phyloP scores from a whole-genome alignment of 2,329 filamentous ascomycete genomes.

The Scorias spongiosa region DNA sequence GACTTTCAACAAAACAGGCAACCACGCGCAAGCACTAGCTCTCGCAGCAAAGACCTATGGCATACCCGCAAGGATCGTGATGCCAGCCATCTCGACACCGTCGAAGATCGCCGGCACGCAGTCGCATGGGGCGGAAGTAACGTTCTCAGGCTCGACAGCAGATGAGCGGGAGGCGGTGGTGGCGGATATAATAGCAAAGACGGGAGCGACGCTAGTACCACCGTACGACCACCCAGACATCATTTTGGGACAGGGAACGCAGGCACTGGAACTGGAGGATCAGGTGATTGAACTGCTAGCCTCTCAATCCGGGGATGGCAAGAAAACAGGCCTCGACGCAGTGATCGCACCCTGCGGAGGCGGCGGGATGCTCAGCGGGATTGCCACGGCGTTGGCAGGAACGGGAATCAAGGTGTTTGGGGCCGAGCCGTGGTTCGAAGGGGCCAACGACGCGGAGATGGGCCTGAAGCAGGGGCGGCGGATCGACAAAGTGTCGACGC shows the following conservation, averaged over 20 bases:
- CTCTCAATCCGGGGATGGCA: background rate
- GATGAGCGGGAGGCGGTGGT: slow-evolving; percentile 69
- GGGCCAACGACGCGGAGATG: slow-evolving; percentile 66
- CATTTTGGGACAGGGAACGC: slow-evolving; percentile 83
- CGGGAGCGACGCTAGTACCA: slow-evolving; percentile 65
- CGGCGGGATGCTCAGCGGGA: slow-evolving; percentile 73
- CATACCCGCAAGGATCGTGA: slow-evolving; percentile 76
- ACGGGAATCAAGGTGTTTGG: slow-evolving; percentile 69
- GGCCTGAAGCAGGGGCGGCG: slow-evolving; percentile 51
- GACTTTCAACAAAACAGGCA: slow-evolving; percentile 41
- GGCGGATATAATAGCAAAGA: slow-evolving; percentile 50
- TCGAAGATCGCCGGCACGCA: slow-evolving; percentile 74
- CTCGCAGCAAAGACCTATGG: slow-evolving; percentile 61
- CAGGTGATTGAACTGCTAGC: slow-evolving; percentile 41
- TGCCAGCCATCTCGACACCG: slow-evolving; percentile 74
- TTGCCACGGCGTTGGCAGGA: slow-evolving; percentile 58
- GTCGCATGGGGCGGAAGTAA: slow-evolving; percentile 60
- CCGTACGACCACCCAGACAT: slow-evolving; percentile 90
- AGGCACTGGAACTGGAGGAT: slow-evolving; percentile 64
- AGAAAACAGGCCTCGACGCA: slow-evolving; percentile 23
- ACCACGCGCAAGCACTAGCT: slow-evolving; percentile 85
- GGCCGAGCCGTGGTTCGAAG: slow-evolving; percentile 68
- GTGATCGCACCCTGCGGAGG: slow-evolving; percentile 75
- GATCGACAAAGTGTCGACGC: slow-evolving; percentile 51
- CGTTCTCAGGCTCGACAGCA: slow-evolving; percentile 70